Percentiles rank a stretch among this genome's conserved stretches.
Evolutionary conservation across 2,329 filamentous ascomycete genomes (phyloP).

Genomic region (Calonectria crousiana): DNA sequence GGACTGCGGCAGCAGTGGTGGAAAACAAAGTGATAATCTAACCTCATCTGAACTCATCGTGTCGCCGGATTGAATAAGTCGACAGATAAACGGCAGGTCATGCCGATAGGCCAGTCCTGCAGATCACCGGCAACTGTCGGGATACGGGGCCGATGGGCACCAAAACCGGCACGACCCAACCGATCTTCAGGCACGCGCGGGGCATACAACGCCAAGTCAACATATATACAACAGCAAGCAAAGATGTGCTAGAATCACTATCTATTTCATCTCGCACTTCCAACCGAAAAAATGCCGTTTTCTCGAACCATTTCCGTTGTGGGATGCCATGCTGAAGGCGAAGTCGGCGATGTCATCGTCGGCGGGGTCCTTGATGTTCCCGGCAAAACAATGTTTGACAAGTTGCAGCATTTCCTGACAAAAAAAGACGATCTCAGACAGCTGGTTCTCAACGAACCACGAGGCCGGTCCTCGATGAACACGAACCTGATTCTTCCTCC

Average conservation of each 20-base stretch:
- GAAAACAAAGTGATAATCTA: not conserved
- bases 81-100: not conserved
- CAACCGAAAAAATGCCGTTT: not conserved
- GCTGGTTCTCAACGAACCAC: slow-evolving; percentile 59
- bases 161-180: not conserved
- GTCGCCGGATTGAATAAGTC: not conserved
- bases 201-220: not conserved
- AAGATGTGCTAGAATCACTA: not conserved
- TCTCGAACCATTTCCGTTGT: slow-evolving; percentile 46
- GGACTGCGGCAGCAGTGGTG: not conserved
- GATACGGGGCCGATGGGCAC: not conserved
- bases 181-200: not conserved
- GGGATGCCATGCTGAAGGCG: slow-evolving; percentile 54
- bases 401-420: slow-evolving; percentile 55
- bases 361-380: slow-evolving; percentile 59
- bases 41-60: not conserved
- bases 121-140: not conserved
- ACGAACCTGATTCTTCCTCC: slow-evolving; percentile 56
- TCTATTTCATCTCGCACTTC: not conserved
- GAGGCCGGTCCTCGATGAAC: slow-evolving; percentile 55
- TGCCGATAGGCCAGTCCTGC: not conserved
- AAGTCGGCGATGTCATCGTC: slow-evolving; percentile 62
- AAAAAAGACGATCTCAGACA: slow-evolving; percentile 56
- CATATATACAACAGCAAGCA: not conserved
- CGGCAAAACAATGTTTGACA: slow-evolving; percentile 61